Evolutionary conservation across 805 yeast genomes (phyloP), one percentile per base, ranked within the genome.

Genomic region (Metahyphopichia silvanorum): DNA sequence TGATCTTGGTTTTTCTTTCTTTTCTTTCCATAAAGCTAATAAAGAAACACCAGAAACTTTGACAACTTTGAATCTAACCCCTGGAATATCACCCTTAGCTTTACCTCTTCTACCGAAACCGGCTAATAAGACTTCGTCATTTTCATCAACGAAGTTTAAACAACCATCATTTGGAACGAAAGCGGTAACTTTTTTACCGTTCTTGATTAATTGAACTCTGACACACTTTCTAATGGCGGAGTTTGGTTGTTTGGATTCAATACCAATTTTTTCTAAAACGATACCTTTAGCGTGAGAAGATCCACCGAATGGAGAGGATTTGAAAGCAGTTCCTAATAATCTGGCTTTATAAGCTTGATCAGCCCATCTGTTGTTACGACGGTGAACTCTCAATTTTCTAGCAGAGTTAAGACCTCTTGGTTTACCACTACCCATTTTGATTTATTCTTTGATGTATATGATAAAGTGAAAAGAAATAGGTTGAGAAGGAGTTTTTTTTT

Each of bases 71-170:
- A 93, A 93, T 86, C 99, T 93, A 70, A 93, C 99, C 87, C 99
- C 99, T 74, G 98, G 98, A 69, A 93, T 91, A 89, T 93, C 99
- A 82, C 99, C 98, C 95, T 93, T 93, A 74, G 98, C 98, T 83
- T 93, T 93, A 81, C 98, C 98, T 83, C 96, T 93, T 80, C 98
- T 88, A 87, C 99, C 99, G 88, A 93, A 93, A 82, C 99, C 99
- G 65, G 99, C 98, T 62, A 93, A 81, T 65, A 93, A 79, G 61
- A 93, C 99, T 76, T 93, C 98, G 78, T 93, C 99, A 82, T 93
- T 93, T 80, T 93, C 98, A 71, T 93, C 99, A 63, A 93, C 97
- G 61, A 83, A 93, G 93, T 93, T 93, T 74, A 93, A 78, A 83
- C 98, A 93, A 91, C 99, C 99, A 77, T 93, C 99, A 66, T 93